These are phyloP conservation scores for Acanthamoeba castellanii DNA, from an alignment of 208 protist genomes.

Conservation along the genomic window DNA sequence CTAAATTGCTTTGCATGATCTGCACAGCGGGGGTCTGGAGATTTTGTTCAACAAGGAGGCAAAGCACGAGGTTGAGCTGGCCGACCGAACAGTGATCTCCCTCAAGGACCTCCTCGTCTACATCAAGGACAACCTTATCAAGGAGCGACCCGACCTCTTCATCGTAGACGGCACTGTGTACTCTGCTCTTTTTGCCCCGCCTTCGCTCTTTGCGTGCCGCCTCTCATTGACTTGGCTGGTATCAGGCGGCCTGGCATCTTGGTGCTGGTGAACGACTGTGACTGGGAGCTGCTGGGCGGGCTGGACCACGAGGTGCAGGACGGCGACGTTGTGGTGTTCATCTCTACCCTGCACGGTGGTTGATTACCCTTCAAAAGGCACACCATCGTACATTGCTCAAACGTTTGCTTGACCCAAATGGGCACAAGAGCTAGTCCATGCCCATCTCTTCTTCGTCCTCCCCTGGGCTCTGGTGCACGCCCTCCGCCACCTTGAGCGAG, in stretches of 20 bases:
- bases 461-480: no score
- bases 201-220: background rate
- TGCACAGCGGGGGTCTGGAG: conserved; percentile 71
- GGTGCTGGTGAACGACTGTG: conserved; percentile 93
- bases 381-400: no score
- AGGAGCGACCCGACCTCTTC: conserved; percentile 80
- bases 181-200: no score
- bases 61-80: conserved; percentile 63
- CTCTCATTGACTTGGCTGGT: background rate
- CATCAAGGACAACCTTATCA: conserved; percentile 72
- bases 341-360: conserved; percentile 96
- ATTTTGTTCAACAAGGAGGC: conserved; percentile 73
- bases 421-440: no score
- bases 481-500: no score
- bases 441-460: no score
- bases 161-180: conserved; percentile 76
- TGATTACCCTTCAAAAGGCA: conserved; percentile 74
- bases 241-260: conserved; percentile 93
- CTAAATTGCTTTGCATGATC: background rate
- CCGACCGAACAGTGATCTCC: background rate
- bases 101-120: conserved; percentile 63
- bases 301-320: conserved; percentile 91
- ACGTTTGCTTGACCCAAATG: background rate
- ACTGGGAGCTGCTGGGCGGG: conserved; percentile 94
- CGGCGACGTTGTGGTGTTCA: conserved; percentile 93